Conservation (phyloP, 2,329 filamentous ascomycete genomes). For the Colletotrichum paranaense region DNA sequence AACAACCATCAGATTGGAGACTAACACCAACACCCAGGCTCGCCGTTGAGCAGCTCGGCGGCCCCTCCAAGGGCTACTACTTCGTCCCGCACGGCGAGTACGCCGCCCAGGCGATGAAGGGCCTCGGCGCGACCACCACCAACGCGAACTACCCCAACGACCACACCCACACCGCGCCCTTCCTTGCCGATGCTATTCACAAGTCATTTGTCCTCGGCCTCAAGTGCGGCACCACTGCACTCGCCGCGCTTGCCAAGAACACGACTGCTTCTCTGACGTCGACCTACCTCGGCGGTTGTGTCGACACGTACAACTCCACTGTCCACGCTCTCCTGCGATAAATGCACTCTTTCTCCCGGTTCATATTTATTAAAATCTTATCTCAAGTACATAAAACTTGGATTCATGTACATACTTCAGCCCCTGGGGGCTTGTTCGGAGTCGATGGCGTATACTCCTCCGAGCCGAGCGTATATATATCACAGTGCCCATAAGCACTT, state of each 20-base stretch:
- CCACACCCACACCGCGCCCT: conserved; percentile 71
- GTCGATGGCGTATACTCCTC: neutral
- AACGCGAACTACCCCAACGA: conserved; percentile 67
- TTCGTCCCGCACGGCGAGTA: conserved; percentile 73
- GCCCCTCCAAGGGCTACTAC: conserved; percentile 53
- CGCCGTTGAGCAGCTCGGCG: conserved; percentile 50
- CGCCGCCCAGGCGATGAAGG: conserved; percentile 62
- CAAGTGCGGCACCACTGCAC: conserved; percentile 57
- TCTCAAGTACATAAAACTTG: neutral
- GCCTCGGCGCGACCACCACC: conserved; percentile 60
- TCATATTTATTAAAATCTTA: neutral
- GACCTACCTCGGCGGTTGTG: conserved; percentile 44
- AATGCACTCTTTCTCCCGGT: neutral
- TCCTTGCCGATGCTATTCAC: conserved; percentile 66
- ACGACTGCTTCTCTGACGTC: conserved; percentile 45
- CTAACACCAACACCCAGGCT: conserved; percentile 36
- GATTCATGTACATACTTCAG: conserved; percentile 24
- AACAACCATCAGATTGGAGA: neutral
- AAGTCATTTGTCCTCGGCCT: conserved; percentile 68
- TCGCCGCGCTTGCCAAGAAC: conserved; percentile 48
- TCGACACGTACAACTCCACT: conserved; percentile 37
- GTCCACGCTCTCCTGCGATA: conserved; percentile 32
- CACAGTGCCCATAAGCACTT: neutral
- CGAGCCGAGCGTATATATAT: neutral
- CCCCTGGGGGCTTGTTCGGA: neutral